Evolutionary conservation across 2,329 filamentous ascomycete genomes (phyloP).

Genomic region (Talaromyces islandicus): DNA sequence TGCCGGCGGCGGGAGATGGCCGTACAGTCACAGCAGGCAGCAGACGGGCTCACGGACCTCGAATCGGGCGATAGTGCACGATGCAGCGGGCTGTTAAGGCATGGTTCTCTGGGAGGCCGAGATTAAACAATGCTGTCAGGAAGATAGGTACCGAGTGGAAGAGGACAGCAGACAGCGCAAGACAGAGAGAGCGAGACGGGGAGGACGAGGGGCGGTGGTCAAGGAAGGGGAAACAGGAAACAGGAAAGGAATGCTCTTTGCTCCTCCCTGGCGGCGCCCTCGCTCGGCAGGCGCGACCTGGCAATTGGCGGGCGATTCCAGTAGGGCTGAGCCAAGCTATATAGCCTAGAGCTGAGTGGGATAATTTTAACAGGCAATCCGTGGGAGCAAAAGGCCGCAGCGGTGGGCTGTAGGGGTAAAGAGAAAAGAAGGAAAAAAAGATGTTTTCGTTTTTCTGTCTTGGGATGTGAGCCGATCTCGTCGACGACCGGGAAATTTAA

Average conservation of each 20-base stretch:
- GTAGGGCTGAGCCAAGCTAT: background rate
- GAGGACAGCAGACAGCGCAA: background rate
- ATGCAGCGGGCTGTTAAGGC: constrained; percentile 6
- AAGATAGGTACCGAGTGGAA: background rate
- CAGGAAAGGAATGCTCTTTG: background rate
- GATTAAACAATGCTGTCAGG: background rate
- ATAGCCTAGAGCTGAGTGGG: too few relatives aligned
- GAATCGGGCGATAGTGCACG: background rate
- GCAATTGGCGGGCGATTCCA: too few relatives aligned
- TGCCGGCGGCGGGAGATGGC: background rate
- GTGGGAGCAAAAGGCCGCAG: background rate
- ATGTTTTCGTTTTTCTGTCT: constrained; percentile 12
- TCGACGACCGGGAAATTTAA: background rate
- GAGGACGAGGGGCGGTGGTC: background rate
- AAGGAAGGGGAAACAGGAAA: background rate
- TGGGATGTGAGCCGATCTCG: constrained; percentile 1
- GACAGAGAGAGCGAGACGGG: background rate
- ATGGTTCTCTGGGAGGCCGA: background rate
- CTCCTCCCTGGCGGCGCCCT: background rate
- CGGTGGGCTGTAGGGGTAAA: too few relatives aligned
- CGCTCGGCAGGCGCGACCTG: background rate
- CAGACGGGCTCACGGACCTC: constrained; percentile 7
- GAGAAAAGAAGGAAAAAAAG: background rate
- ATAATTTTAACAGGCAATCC: background rate
- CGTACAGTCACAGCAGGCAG: constrained; percentile 13